These are phyloP conservation scores for Thalassiosira ordinaria DNA, from an alignment of 352 stramenopile genomes.

Conservation along the genomic window DNA sequence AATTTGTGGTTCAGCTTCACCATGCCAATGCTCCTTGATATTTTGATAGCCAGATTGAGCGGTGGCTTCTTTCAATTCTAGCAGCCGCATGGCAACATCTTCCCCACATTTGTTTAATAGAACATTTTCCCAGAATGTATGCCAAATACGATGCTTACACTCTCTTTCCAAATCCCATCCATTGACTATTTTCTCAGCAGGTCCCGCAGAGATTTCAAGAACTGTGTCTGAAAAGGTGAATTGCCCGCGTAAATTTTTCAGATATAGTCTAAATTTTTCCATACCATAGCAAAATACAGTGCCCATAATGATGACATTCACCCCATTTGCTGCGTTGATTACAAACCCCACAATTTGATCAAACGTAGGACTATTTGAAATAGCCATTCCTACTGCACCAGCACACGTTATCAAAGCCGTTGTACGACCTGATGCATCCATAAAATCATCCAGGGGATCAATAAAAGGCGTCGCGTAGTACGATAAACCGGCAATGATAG, in stretches of 20 bases:
- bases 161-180: not conserved
- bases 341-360: not conserved
- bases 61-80: not conserved
- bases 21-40: not conserved
- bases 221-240: constrained; percentile 1
- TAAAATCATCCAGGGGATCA: not conserved
- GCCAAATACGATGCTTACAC: not conserved
- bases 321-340: not conserved
- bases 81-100: not conserved
- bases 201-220: not conserved
- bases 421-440: not conserved
- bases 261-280: no score
- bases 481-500: not conserved
- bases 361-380: not conserved
- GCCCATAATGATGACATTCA: not conserved
- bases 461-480: not conserved
- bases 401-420: not conserved
- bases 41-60: not conserved
- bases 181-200: not conserved
- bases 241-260: not conserved
- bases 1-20: not conserved
- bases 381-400: not conserved
- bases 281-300: no score
- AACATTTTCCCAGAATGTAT: not conserved
- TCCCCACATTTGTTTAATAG: not conserved